Conservation (phyloP, 2,329 filamentous ascomycete genomes). For the Tolypocladium guangdongense region DNA sequence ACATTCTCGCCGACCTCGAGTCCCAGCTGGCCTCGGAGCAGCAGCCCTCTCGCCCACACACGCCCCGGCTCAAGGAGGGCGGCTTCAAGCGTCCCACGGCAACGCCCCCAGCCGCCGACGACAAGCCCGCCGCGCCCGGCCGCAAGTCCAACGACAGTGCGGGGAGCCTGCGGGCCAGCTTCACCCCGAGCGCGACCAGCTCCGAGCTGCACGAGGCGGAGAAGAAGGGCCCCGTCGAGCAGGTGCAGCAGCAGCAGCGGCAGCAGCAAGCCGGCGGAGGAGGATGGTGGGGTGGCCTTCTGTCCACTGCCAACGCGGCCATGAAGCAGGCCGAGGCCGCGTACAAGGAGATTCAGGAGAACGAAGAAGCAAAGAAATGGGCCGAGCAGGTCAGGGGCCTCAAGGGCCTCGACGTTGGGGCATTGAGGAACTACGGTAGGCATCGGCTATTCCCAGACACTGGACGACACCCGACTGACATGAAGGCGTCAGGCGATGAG, state of each 20-base stretch:
- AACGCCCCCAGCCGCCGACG: constrained; percentile 49
- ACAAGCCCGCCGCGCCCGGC: constrained; percentile 35
- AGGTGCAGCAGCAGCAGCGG: constrained; percentile 22
- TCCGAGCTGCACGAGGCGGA: constrained; percentile 48
- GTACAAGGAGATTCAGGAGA: constrained; percentile 90
- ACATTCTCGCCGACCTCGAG: constrained; percentile 81
- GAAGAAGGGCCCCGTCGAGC: constrained; percentile 37
- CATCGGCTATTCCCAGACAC: neutral
- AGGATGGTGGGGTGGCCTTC: constrained; percentile 81
- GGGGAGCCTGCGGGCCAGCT: constrained; percentile 58
- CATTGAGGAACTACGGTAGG: constrained; percentile 43
- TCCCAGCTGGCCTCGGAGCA: constrained; percentile 57
- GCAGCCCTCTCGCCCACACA: constrained; percentile 67
- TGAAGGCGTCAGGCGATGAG: constrained; percentile 59
- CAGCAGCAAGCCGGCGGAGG: constrained; percentile 37
- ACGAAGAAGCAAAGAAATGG: constrained; percentile 94
- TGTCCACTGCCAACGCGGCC: constrained; percentile 73
- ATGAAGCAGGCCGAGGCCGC: constrained; percentile 88
- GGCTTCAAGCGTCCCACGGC: constrained; percentile 33
- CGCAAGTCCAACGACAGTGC: constrained; percentile 73
- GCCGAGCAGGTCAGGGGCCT: constrained; percentile 78
- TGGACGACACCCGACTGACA: neutral
- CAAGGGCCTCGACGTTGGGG: constrained; percentile 55
- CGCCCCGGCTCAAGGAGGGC: constrained; percentile 58
- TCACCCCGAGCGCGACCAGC: constrained; percentile 58